A percentile compares a stretch with the other conserved stretches of the same genome.
phyloP scores from a whole-genome alignment of 140 eudicot genomes.

The Cichorium intybus region DNA sequence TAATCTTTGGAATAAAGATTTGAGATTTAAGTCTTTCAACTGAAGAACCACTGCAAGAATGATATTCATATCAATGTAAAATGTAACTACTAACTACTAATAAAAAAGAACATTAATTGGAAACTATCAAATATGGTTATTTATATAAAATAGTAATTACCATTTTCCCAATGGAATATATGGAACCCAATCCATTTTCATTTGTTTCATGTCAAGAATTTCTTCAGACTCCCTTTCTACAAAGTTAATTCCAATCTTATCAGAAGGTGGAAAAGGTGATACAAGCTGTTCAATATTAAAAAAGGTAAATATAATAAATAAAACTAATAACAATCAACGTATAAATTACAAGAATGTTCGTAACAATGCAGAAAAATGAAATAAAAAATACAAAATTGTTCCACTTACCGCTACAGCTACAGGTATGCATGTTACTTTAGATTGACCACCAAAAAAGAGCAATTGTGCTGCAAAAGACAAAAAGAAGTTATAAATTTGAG shows the following conservation, averaged over 20 bases:
- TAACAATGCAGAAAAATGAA: neutral
- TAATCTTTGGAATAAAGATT: constrained; percentile 64
- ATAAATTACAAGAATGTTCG: too few relatives aligned
- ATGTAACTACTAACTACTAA: neutral
- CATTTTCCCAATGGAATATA: constrained; percentile 71
- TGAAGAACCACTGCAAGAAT: constrained; percentile 50
- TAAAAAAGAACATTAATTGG: neutral
- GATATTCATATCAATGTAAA: constrained; percentile 6
- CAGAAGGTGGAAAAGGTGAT: too few relatives aligned
- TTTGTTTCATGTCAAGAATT: too few relatives aligned
- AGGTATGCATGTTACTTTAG: constrained; percentile 89
- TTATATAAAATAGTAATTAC: constrained; percentile 24
- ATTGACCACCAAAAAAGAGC: too few relatives aligned
- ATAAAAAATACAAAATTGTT: neutral
- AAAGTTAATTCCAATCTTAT: too few relatives aligned
- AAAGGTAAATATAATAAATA: neutral
- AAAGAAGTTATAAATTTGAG: neutral
- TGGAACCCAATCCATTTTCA: too few relatives aligned
- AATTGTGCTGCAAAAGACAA: constrained; percentile 62
- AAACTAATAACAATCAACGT: neutral
- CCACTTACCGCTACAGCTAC: constrained; percentile 88
- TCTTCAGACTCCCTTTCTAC: too few relatives aligned
- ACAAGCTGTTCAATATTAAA: constrained; percentile 53
- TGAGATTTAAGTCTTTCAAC: constrained; percentile 78
- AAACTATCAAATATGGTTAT: neutral